phyloP scores from a whole-genome alignment of 2,329 filamentous ascomycete species.

The Cladobotryum mycophilum region DNA sequence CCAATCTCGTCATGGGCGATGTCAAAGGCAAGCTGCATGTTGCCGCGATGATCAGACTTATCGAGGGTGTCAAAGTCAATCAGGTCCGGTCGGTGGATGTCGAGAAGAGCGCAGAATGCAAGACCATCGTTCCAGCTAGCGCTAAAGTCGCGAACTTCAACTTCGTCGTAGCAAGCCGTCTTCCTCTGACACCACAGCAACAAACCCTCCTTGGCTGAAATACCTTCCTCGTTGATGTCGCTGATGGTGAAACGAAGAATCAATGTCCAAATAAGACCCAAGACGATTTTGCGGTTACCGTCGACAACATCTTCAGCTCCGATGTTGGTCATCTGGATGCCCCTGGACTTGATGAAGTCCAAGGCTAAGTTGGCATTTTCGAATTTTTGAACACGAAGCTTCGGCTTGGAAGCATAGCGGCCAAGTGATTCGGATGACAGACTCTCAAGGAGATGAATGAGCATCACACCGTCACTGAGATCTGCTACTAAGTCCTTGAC shows the following conservation, averaged over 20 bases:
- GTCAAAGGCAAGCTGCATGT: constrained; percentile 97
- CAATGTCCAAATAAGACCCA: constrained; percentile 95
- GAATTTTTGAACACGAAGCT: constrained; percentile 91
- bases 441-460: constrained; percentile 96
- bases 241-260: constrained; percentile 98
- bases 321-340: constrained; percentile 97
- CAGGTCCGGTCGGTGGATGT: constrained; percentile 93
- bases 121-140: constrained; percentile 95
- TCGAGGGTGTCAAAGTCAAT: constrained; percentile 96
- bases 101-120: constrained; percentile 90
- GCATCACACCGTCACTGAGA: constrained; percentile 87
- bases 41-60: constrained; percentile 88
- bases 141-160: constrained; percentile 92
- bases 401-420: constrained; percentile 92
- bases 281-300: constrained; percentile 93
- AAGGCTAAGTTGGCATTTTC: constrained; percentile 97
- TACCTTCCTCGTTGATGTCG: constrained; percentile 95
- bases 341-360: constrained; percentile 82
- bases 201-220: constrained; percentile 94
- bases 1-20: constrained; percentile 95
- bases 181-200: constrained; percentile 97
- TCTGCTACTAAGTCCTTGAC: constrained; percentile 85
- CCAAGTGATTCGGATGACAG: constrained; percentile 91
- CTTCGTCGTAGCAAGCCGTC: constrained; percentile 96
- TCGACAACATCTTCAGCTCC: constrained; percentile 97